A percentile compares a stretch with the other conserved stretches of the same genome.
These are phyloP conservation scores for Quercus lobata DNA, from an alignment of 331 rosid genomes.

Conservation along the genomic window DNA sequence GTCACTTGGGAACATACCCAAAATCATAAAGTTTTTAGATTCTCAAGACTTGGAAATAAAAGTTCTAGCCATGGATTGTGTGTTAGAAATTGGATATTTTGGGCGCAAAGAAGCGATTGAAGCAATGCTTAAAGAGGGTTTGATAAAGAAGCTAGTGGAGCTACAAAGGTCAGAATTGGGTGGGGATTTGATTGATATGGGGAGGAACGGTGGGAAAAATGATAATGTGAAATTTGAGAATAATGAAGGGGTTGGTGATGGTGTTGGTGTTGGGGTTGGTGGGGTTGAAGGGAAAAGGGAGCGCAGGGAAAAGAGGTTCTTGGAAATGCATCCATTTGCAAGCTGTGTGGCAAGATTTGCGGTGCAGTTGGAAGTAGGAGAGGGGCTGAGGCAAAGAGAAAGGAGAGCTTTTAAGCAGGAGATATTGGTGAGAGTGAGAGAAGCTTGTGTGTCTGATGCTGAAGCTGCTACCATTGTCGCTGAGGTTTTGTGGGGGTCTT, in stretches of 20 bases:
- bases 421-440: slow-evolving; percentile 53
- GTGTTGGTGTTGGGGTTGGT: slow-evolving; percentile 14
- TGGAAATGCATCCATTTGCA: slow-evolving; percentile 57
- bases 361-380: slow-evolving; percentile 87
- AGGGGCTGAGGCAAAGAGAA: slow-evolving; percentile 88
- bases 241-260: neutral
- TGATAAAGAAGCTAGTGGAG: slow-evolving; percentile 63
- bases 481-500: slow-evolving; percentile 89
- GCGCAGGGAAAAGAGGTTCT: slow-evolving; percentile 22
- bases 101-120: slow-evolving; percentile 93
- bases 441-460: slow-evolving; percentile 74
- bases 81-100: slow-evolving; percentile 75
- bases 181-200: slow-evolving; percentile 49
- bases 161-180: slow-evolving; percentile 71
- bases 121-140: slow-evolving; percentile 65
- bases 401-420: slow-evolving; percentile 72
- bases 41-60: slow-evolving; percentile 26
- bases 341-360: slow-evolving; percentile 85
- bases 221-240: neutral
- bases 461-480: slow-evolving; percentile 77
- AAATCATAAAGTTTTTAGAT: slow-evolving; percentile 40
- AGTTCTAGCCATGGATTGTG: slow-evolving; percentile 54
- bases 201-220: neutral
- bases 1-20: slow-evolving; percentile 51
- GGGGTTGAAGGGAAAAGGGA: slow-evolving; percentile 24